Base-by-base conservation (phyloP, 2,329 filamentous ascomycete genomes). In the Aspergillus neoniger region DNA sequence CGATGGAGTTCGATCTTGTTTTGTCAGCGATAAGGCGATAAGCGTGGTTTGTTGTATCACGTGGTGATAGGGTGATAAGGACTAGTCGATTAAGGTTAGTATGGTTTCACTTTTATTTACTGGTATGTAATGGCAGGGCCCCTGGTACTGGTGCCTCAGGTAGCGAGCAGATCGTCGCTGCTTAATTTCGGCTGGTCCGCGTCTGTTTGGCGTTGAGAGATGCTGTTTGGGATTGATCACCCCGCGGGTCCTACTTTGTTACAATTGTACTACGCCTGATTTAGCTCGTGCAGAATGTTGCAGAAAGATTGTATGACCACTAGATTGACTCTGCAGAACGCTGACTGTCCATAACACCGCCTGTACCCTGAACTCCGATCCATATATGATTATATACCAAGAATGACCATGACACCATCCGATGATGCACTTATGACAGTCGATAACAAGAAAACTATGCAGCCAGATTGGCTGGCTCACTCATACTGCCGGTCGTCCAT, bases 401-500 rank as follows among this genome's bases (percentile, higher is more conserved):
- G 7, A 17, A 50, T 50, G 47, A 50, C 47, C 23, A 17, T 36
- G 32, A 36, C 32, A 36, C 32, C 32, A 36, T 36, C 32, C 47
- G 17, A 30, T 17, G 28, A 30, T 50, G 30, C 12, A 44, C 7
- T 39, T 28, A 55, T 15, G 21, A 44, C 50, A 56, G 14, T n/a
- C 32, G 23, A 30, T 30, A 10, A 10, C 1, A 32, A 51, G 19
- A 21, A 38, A 23, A 50, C 28, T 25, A 50, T 17, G 21, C 32
- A 49, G 30, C 51, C 43, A 5, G 7, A 25, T 32, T 25, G 19
- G 25, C 19, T 41, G 44, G 7, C 36, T 53, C 58, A 65, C 55
- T 67, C 65, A 54, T 67, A 65, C 38, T 67, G 65, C 14, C 60
- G 58, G 43, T 59, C 61, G 15, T 63, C 62, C 19, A 60, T 28